A percentile compares a stretch with the other conserved stretches of the same genome.
These are phyloP conservation scores for Cryptococcus depauperatus DNA, from an alignment of 1,284 basidiomycete genomes.

Conservation along the genomic window DNA sequence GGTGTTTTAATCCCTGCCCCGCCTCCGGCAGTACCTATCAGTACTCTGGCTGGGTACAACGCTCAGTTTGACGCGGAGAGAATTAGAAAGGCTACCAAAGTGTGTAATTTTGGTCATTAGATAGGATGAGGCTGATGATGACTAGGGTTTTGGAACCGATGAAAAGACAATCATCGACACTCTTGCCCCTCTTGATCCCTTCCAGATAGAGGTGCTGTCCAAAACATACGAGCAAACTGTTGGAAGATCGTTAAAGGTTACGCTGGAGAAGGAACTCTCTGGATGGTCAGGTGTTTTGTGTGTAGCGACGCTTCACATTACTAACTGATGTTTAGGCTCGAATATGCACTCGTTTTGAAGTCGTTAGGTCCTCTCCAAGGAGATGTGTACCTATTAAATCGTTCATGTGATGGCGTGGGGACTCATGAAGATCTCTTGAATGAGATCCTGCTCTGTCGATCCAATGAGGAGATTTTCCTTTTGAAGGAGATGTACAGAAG, in stretches of 20 bases:
- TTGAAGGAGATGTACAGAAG: constrained; percentile 43
- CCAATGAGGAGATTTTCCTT: constrained; percentile 45
- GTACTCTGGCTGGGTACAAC: constrained; percentile 38
- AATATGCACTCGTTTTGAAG: constrained; percentile 41
- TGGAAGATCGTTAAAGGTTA: constrained; percentile 35
- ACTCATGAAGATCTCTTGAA: constrained; percentile 46
- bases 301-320: neutral
- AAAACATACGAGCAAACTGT: constrained; percentile 41
- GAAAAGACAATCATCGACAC: constrained; percentile 40
- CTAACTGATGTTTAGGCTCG: constrained; percentile 27
- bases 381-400: constrained; percentile 39
- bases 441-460: constrained; percentile 41
- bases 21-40: constrained; percentile 35
- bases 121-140: neutral
- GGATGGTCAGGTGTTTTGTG: constrained; percentile 26
- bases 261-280: constrained; percentile 44
- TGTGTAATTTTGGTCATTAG: constrained; percentile 9
- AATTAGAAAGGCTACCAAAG: constrained; percentile 45
- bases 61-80: constrained; percentile 42
- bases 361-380: constrained; percentile 42
- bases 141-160: constrained; percentile 44
- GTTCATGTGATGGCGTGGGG: constrained; percentile 41
- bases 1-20: constrained; percentile 40
- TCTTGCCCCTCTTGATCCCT: constrained; percentile 39
- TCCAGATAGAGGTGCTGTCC: constrained; percentile 42